A percentile compares a stretch with the other conserved stretches of the same genome.
Conservation (phyloP, 2,329 filamentous ascomycete species). For the Xylogone sp. region DNA sequence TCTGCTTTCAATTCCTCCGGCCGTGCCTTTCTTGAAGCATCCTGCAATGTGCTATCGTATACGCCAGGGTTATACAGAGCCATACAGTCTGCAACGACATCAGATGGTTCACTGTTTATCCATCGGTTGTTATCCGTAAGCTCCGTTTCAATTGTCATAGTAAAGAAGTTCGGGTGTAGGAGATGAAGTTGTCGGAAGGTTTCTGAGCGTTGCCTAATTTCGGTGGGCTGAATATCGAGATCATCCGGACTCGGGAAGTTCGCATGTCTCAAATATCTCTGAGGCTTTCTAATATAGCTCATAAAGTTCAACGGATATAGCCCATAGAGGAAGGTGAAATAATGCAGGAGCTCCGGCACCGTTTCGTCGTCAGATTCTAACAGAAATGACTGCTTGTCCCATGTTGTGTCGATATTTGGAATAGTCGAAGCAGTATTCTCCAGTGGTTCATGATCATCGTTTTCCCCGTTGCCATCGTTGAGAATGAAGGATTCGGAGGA, state of each 20-base stretch:
- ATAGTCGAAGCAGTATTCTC: constrained; percentile 10
- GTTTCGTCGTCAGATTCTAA: constrained; percentile 58
- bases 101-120: constrained; percentile 75
- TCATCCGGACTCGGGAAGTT: constrained; percentile 68
- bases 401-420: constrained; percentile 35
- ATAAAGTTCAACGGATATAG: constrained; percentile 83
- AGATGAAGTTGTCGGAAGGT: constrained; percentile 69
- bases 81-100: constrained; percentile 78
- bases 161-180: constrained; percentile 82
- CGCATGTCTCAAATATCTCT: constrained; percentile 71
- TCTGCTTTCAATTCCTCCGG: constrained; percentile 6
- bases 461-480: constrained; percentile 23
- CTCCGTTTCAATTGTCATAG: constrained; percentile 74
- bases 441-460: constrained; percentile 34
- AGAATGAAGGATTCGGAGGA: constrained; percentile 9
- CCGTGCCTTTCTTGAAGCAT: constrained; percentile 6
- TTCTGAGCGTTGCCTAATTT: constrained; percentile 74
- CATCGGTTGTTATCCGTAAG: constrained; percentile 72
- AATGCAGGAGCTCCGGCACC: constrained; percentile 66
- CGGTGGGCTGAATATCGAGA: constrained; percentile 72
- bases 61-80: constrained; percentile 47
- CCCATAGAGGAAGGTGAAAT: constrained; percentile 80
- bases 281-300: constrained; percentile 79
- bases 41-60: constrained; percentile 12
- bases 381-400: constrained; percentile 62